Conservation (phyloP, 1,139 yeast genomes). For the Wickerhamomyces sp. region DNA sequence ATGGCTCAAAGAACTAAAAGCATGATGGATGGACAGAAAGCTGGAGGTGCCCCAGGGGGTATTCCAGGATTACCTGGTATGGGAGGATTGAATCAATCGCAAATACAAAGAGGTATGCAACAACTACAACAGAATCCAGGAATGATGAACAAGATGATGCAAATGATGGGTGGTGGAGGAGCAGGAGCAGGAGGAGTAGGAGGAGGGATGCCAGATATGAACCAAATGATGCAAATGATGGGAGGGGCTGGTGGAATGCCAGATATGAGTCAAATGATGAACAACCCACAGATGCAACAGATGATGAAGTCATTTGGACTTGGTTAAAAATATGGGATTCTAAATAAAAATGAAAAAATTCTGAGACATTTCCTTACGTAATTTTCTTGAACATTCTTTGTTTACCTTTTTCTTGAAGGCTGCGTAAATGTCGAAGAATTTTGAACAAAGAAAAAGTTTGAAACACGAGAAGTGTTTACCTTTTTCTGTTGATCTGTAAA, state of each 20-base stretch:
- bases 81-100: conserved; percentile 19
- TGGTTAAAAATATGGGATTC: too few species aligned
- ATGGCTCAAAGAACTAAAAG: conserved; percentile 77
- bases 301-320: conserved; percentile 71
- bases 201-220: conserved; percentile 41
- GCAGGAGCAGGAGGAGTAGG: conserved; percentile 31
- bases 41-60: conserved; percentile 36
- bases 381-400: background rate
- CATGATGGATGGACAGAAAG: conserved; percentile 45
- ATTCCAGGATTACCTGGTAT: conserved; percentile 28
- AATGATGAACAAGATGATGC: conserved; percentile 55
- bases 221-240: conserved; percentile 56
- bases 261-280: conserved; percentile 50
- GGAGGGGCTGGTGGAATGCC: conserved; percentile 37
- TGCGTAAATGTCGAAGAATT: too few species aligned
- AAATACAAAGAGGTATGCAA: conserved; percentile 41
- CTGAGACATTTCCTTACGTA: conserved; percentile 21
- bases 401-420: too few species aligned
- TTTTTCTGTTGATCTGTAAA: too few species aligned
- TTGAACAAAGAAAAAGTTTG: too few species aligned
- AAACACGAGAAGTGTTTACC: too few species aligned
- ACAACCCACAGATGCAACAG: conserved; percentile 70
- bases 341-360: too few species aligned
- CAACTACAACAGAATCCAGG: conserved; percentile 62
- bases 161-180: conserved; percentile 41